Percentiles rank a stretch among this genome's conserved stretches.
Evolutionary conservation across 306 rosid genomes (phyloP).

Genomic region (Citrullus mucosospermus): DNA sequence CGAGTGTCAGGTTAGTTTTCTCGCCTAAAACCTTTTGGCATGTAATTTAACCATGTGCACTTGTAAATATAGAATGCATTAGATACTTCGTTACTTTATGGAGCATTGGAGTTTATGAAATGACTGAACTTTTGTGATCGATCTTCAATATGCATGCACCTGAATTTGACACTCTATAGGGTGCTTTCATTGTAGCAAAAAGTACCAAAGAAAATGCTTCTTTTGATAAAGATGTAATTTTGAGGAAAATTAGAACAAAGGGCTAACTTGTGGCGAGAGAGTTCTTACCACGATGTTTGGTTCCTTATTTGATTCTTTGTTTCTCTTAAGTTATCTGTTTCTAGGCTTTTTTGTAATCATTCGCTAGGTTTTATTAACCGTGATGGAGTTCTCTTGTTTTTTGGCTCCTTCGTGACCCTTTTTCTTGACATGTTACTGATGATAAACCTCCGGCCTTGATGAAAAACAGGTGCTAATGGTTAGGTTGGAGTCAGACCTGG

Average conservation of each 20-base stretch:
- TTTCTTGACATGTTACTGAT: background rate
- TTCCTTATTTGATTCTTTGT: no score
- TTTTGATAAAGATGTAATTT: no score
- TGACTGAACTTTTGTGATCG: background rate
- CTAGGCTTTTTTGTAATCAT: no score
- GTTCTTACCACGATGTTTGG: no score
- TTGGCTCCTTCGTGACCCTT: background rate
- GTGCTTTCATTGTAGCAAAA: background rate
- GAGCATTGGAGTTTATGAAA: background rate
- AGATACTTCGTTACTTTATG: background rate
- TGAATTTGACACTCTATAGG: background rate
- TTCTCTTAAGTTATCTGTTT: no score
- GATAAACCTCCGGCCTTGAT: background rate
- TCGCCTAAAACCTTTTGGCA: background rate
- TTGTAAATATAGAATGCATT: background rate
- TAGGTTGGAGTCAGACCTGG: slow-evolving; percentile 82
- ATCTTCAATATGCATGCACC: background rate
- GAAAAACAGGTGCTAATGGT: slow-evolving; percentile 73
- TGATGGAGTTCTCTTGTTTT: no score
- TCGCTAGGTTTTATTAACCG: no score
- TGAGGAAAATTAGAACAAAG: no score
- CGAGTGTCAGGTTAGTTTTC: slow-evolving; percentile 79
- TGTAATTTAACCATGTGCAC: background rate
- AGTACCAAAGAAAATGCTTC: background rate
- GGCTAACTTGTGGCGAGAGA: background rate